Base-by-base conservation (phyloP, 1,284 basidiomycete genomes). In the Microbotryum silenes-acaulis region DNA sequence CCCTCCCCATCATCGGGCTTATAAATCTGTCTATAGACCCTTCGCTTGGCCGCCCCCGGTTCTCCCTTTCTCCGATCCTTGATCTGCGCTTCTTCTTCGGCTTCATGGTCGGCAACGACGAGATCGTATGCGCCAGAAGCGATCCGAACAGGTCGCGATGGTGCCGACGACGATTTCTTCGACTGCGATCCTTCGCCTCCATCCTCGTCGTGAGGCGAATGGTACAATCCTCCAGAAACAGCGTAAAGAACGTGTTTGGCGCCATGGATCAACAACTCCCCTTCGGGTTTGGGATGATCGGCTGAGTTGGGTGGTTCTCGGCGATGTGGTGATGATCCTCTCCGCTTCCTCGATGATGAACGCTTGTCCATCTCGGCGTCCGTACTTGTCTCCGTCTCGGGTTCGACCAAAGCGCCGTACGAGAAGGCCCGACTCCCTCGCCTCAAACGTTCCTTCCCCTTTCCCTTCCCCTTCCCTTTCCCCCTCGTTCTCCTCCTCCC, bases 51-150 rank as follows among this genome's bases (percentile, higher is more conserved):
- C 2, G 49, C 59, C 23, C 60, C 56, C 10, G 67, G 64, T 51
- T 69, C 65, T 21, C 67, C 67, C 1, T 61, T 23, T 31, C 65
- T 50, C 12, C 82, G 77, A 66, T 84, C 82, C 31, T 78, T 75
- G 31, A 75, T 75, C 71, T 78, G 76, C 55, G 79, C 79, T 56
- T 80, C 79, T 57, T 82, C 78, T 25, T 78, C 80, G 14, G 81
- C 81, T 12, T 77, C 72, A 7, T 73, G 65, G 68, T 84, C 85
- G 71, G 85, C 84, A 1, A 88, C 82, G 2, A 91, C 80, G 14
- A 91, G 78, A 72, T 91, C 88, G 5, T 90, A 83, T 1, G 87
- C 88, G 67, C 89, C 88, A 0, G 82, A 79, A 2, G 84, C 85
- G 16, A 87, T 74, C 5, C 78, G 75, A 16, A 79, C 74, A 7